A percentile compares a stretch with the other conserved stretches of the same genome.
Conservation (phyloP, 164 flowering plant species). For the Chimonanthus praecox region DNA sequence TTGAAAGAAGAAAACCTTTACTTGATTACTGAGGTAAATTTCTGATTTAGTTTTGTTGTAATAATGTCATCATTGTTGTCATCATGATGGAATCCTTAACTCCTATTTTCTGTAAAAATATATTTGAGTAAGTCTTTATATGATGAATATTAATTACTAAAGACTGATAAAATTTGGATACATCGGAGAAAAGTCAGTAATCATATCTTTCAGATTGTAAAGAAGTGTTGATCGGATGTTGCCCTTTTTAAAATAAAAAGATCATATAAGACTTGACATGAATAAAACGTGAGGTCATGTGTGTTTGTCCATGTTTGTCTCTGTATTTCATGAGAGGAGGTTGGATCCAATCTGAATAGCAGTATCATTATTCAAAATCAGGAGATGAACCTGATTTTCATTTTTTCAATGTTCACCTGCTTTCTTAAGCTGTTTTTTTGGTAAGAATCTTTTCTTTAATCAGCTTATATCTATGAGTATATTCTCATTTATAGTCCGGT, state of each 20-base stretch:
- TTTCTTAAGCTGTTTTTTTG: neutral
- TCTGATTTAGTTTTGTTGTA: neutral
- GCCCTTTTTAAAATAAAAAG: no score
- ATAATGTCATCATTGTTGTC: no score
- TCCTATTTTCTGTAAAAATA: neutral
- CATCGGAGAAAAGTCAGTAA: no score
- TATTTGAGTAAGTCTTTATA: no score
- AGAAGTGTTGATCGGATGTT: no score
- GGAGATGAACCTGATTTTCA: neutral
- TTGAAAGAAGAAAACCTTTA: constrained; percentile 79
- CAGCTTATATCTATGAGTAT: neutral
- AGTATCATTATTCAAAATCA: neutral
- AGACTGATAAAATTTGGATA: no score
- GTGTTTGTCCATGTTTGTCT: no score
- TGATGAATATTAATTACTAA: neutral
- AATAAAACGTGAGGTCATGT: no score
- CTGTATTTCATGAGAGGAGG: neutral
- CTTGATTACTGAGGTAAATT: constrained; percentile 75
- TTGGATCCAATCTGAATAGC: neutral
- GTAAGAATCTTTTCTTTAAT: neutral
- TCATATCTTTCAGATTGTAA: no score
- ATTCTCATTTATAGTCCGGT: constrained; percentile 41
- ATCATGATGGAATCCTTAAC: no score
- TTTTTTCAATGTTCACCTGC: neutral
- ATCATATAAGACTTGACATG: no score